Conservation (phyloP, 768 basidiomycete species). For the Amanita exitialis region DNA sequence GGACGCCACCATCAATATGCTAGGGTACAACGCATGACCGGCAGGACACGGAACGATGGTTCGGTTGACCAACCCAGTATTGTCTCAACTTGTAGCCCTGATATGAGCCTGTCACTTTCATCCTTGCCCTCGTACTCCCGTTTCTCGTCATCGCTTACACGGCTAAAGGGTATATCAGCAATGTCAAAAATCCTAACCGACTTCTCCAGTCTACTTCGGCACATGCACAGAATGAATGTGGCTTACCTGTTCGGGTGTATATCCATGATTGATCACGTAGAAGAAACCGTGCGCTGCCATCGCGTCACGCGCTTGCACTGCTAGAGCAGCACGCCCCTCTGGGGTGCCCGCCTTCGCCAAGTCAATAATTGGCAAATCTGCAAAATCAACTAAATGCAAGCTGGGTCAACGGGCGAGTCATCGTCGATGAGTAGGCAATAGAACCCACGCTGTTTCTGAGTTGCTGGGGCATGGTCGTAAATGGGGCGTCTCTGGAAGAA, state of each 20-base stretch:
- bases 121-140: slow-evolving; percentile 23
- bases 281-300: slow-evolving; percentile 36
- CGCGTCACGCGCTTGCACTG: slow-evolving; percentile 32
- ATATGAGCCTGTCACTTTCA: slow-evolving; percentile 36
- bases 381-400: slow-evolving; percentile 22
- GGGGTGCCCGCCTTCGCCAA: slow-evolving; percentile 27
- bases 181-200: slow-evolving; percentile 38
- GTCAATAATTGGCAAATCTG: slow-evolving; percentile 44
- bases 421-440: not conserved
- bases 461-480: slow-evolving; percentile 18
- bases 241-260: slow-evolving; percentile 25
- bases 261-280: slow-evolving; percentile 40
- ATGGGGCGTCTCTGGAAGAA: slow-evolving; percentile 23
- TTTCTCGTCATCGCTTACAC: slow-evolving; percentile 33
- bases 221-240: not conserved
- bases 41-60: not conserved
- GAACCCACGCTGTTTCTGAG: slow-evolving; percentile 8
- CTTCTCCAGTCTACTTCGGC: slow-evolving; percentile 14
- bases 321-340: slow-evolving; percentile 27
- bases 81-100: slow-evolving; percentile 46
- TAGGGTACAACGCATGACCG: slow-evolving; percentile 12
- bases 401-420: not conserved
- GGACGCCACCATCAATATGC: slow-evolving; percentile 54
- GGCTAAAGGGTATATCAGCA: slow-evolving; percentile 33
- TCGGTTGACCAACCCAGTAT: slow-evolving; percentile 34